phyloP scores from a whole-genome alignment of 2,329 filamentous ascomycete species.

The Epichloe coenophiala region DNA sequence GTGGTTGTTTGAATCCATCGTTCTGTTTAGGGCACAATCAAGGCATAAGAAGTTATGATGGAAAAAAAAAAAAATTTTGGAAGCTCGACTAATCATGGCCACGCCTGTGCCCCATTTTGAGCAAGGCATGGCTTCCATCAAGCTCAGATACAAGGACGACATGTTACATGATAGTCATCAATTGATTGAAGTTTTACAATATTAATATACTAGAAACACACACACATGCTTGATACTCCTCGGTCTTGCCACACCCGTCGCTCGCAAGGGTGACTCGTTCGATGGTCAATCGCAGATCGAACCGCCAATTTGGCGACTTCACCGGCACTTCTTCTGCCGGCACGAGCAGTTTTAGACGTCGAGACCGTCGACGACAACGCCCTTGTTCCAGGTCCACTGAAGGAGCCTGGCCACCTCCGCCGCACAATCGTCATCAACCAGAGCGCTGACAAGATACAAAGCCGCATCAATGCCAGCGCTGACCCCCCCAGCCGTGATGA shows the following conservation, averaged over 20 bases:
- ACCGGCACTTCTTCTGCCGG: constrained; percentile 12
- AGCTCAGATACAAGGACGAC: too few relatives aligned
- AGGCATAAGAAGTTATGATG: too few relatives aligned
- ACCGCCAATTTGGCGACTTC: not conserved
- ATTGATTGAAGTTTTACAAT: constrained; percentile 4
- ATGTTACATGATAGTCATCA: not conserved
- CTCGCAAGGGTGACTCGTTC: not conserved
- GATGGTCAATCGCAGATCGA: not conserved
- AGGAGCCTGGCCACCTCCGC: constrained; percentile 61
- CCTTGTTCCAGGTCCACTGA: constrained; percentile 80
- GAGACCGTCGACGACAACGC: constrained; percentile 69
- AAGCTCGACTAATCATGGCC: too few relatives aligned
- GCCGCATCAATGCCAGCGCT: constrained; percentile 72
- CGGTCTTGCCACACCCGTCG: constrained; percentile 2
- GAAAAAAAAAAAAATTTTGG: too few relatives aligned
- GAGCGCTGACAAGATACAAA: constrained; percentile 71
- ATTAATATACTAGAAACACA: constrained; percentile 1
- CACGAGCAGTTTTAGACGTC: constrained; percentile 48
- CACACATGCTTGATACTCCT: not conserved
- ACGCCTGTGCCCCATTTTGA: too few relatives aligned
- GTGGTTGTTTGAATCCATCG: too few relatives aligned
- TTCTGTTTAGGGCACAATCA: too few relatives aligned
- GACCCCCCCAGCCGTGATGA: constrained; percentile 78
- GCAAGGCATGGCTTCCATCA: too few relatives aligned
- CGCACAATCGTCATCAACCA: constrained; percentile 66